Percentiles rank a stretch among this genome's conserved stretches.
Evolutionary conservation across 306 rosid genomes (phyloP).

Genomic region (Lithocarpus polystachyus): DNA sequence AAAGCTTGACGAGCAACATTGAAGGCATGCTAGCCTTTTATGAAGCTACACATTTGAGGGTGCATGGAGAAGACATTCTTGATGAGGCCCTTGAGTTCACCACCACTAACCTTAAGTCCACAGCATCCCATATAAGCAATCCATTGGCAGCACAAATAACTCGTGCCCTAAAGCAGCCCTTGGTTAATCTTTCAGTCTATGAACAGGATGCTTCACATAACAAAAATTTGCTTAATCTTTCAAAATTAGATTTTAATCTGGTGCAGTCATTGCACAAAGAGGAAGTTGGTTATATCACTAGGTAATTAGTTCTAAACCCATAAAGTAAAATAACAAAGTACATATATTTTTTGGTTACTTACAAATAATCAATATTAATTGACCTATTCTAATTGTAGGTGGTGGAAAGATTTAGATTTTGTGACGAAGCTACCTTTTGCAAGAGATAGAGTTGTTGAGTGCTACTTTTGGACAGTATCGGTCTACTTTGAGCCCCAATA

Average conservation of each 20-base stretch:
- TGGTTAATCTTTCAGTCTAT: slow-evolving; percentile 36
- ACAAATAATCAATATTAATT: not conserved
- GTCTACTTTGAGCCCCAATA: slow-evolving; percentile 30
- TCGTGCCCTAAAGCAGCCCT: slow-evolving; percentile 20
- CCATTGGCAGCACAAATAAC: no score
- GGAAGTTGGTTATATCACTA: slow-evolving; percentile 26
- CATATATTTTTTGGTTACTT: no score
- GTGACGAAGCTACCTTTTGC: slow-evolving; percentile 22
- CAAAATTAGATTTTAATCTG: slow-evolving; percentile 46
- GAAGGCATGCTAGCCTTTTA: slow-evolving; percentile 44
- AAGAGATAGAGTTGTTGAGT: slow-evolving; percentile 48
- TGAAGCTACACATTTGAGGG: slow-evolving; percentile 42
- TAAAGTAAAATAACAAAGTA: not conserved
- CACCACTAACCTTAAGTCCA: no score
- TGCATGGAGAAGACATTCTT: slow-evolving; percentile 43
- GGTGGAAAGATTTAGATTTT: slow-evolving; percentile 48
- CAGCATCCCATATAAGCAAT: no score
- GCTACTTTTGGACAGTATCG: slow-evolving; percentile 39
- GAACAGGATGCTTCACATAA: slow-evolving; percentile 30
- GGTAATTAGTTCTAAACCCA: slow-evolving; percentile 3
- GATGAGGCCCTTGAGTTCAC: slow-evolving; percentile 47
- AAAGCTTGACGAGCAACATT: not conserved
- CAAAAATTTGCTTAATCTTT: slow-evolving; percentile 27
- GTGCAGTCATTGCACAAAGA: slow-evolving; percentile 37
- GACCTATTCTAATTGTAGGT: slow-evolving; percentile 14